Conservation (phyloP, 1,139 yeast species). For the Diutina pseudorugosa region DNA sequence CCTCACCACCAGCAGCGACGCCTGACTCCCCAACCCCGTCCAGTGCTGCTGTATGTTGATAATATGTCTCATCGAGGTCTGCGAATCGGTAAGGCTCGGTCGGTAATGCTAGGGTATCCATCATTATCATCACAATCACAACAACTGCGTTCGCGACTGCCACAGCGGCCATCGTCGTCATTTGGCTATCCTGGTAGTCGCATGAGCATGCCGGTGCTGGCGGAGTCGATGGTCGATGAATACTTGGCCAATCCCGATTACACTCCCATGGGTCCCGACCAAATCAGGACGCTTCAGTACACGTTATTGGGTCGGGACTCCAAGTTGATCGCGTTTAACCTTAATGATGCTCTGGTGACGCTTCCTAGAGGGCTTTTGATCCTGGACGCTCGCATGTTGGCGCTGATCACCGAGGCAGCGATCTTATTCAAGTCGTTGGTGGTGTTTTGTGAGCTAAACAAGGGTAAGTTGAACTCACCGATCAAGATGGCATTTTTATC, state of each 20-base stretch:
- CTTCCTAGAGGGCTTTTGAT: constrained; percentile 45
- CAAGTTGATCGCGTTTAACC: constrained; percentile 35
- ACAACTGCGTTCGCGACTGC: not conserved
- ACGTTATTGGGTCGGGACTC: constrained; percentile 68
- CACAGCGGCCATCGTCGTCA: not conserved
- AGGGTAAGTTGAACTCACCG: constrained; percentile 28
- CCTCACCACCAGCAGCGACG: not conserved
- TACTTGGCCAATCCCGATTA: not conserved
- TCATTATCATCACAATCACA: not conserved
- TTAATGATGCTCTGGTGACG: constrained; percentile 17
- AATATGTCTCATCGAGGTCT: not conserved
- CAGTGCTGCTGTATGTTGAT: not conserved
- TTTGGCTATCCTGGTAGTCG: not conserved
- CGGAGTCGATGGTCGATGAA: not conserved
- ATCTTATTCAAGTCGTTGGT: constrained; percentile 43
- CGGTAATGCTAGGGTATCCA: not conserved
- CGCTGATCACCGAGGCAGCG: constrained; percentile 59
- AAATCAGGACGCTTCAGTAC: constrained; percentile 30
- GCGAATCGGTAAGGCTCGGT: not conserved
- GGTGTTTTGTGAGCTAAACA: constrained; percentile 17
- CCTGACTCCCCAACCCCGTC: not conserved
- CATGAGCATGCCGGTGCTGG: not conserved
- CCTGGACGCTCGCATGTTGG: constrained; percentile 47
- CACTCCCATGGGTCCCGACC: not conserved
- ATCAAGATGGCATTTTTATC: constrained; percentile 54